These are phyloP conservation scores for Pouteria campechiana DNA, from an alignment of 179 eudicot species.

Conservation along the genomic window DNA sequence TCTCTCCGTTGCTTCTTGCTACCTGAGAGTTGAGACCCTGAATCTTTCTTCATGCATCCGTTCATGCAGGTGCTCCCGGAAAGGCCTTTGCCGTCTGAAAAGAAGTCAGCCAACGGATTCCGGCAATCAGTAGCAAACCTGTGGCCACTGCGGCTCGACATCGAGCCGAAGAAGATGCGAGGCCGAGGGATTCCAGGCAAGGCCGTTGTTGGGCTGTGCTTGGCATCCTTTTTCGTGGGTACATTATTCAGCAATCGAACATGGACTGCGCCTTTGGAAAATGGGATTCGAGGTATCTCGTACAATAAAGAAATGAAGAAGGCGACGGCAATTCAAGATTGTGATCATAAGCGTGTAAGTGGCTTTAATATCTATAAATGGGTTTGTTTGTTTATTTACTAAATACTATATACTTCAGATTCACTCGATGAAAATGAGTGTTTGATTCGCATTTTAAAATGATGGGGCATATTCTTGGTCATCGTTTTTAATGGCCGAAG, in stretches of 20 bases:
- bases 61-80: too few relatives aligned
- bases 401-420: background rate
- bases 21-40: too few relatives aligned
- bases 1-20: too few relatives aligned
- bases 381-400: background rate
- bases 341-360: constrained; percentile 59
- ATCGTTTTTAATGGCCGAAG: too few relatives aligned
- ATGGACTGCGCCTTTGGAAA: constrained; percentile 14
- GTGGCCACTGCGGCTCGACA: constrained; percentile 18
- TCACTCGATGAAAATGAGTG: too few relatives aligned
- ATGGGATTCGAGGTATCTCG: constrained; percentile 5
- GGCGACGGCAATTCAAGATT: constrained; percentile 9
- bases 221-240: constrained; percentile 67
- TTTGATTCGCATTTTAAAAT: too few relatives aligned
- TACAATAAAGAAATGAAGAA: constrained; percentile 13
- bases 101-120: background rate
- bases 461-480: too few relatives aligned
- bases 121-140: background rate
- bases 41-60: too few relatives aligned
- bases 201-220: constrained; percentile 43
- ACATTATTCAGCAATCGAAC: constrained; percentile 46
- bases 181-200: constrained; percentile 45
- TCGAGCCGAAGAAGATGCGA: constrained; percentile 39
- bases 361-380: background rate
- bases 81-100: too few relatives aligned